These are phyloP conservation scores for Colletotrichum noveboracense DNA, from an alignment of 2,329 filamentous ascomycete species.

Conservation along the genomic window DNA sequence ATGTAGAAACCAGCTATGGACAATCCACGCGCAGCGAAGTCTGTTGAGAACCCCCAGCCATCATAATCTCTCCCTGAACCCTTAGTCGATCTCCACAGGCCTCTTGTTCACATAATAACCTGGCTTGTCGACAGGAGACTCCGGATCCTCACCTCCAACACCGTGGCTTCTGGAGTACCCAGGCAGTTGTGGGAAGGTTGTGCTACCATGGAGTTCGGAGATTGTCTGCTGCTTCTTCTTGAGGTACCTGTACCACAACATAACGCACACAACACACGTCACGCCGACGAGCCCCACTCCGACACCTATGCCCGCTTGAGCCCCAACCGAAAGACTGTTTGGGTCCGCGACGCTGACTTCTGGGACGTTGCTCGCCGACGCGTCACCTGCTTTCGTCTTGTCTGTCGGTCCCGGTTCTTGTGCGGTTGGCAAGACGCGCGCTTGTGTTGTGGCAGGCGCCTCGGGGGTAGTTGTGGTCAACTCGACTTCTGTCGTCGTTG, in stretches of 20 bases:
- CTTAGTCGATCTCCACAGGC: not conserved
- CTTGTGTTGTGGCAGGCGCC: accelerated
- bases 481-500: not conserved
- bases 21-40: accelerated
- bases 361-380: not conserved
- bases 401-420: not conserved
- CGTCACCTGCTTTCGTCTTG: not conserved
- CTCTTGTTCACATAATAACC: not conserved
- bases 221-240: not conserved
- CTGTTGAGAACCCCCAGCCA: not conserved
- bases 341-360: not conserved
- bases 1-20: accelerated
- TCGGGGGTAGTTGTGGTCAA: accelerated
- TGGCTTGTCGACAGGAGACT: not conserved
- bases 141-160: not conserved
- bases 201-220: not conserved
- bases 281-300: not conserved
- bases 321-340: not conserved
- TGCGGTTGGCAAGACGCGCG: not conserved
- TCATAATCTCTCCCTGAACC: not conserved
- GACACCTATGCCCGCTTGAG: not conserved
- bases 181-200: not conserved
- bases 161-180: not conserved
- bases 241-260: not conserved
- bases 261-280: not conserved